These are phyloP conservation scores for Brassica incana DNA, from an alignment of 345 rosid species.

Conservation along the genomic window DNA sequence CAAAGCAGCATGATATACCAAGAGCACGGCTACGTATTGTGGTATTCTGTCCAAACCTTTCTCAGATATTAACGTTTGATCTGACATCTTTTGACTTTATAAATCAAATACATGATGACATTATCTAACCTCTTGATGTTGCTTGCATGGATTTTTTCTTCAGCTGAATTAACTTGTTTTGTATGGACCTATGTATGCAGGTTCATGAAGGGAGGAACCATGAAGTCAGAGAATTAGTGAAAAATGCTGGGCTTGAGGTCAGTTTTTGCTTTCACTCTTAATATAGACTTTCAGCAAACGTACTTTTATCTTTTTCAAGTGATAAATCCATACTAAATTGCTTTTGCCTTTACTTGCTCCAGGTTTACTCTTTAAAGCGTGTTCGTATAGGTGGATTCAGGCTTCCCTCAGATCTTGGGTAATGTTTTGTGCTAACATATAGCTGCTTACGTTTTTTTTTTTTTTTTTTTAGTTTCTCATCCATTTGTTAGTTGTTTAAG, in stretches of 20 bases:
- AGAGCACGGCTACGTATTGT: slow-evolving; percentile 81
- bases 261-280: slow-evolving; percentile 38
- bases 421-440: slow-evolving; percentile 24
- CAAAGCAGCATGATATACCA: slow-evolving; percentile 64
- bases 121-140: slow-evolving; percentile 9
- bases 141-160: neutral
- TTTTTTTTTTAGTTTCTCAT: neutral
- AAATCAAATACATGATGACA: neutral
- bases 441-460: neutral
- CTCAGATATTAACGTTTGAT: neutral
- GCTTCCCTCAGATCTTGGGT: slow-evolving; percentile 94
- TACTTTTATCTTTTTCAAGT: neutral
- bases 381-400: slow-evolving; percentile 86
- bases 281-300: neutral
- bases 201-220: slow-evolving; percentile 98
- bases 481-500: neutral
- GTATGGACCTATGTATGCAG: slow-evolving; percentile 45
- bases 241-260: slow-evolving; percentile 95
- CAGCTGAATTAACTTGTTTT: neutral
- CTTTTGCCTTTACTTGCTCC: slow-evolving; percentile 32
- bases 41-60: slow-evolving; percentile 48
- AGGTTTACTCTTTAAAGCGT: slow-evolving; percentile 83
- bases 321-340: slow-evolving; percentile 1
- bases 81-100: neutral
- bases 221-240: slow-evolving; percentile 92